These are phyloP conservation scores for Alternaria longipes DNA, from an alignment of 2,329 filamentous ascomycete species.

Conservation along the genomic window DNA sequence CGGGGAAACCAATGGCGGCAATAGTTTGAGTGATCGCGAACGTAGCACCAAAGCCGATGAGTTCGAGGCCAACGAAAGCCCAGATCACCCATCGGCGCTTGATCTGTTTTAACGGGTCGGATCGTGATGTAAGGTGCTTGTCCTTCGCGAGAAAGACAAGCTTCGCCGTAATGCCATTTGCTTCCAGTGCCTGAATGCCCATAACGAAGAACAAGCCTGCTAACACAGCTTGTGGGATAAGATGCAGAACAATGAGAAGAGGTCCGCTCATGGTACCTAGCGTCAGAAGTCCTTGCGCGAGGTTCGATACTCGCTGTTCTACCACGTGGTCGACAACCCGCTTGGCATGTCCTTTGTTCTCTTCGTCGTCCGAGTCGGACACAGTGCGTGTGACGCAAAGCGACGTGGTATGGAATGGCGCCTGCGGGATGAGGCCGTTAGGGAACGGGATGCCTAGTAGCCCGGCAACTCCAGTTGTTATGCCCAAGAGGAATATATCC, in stretches of 20 bases:
- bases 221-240: conserved; percentile 64
- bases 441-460: conserved; percentile 67
- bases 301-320: conserved; percentile 66
- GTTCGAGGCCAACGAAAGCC: conserved; percentile 62
- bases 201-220: conserved; percentile 68
- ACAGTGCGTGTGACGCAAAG: conserved; percentile 56
- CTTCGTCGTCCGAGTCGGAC: conserved; percentile 52
- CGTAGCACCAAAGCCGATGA: conserved; percentile 61
- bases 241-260: conserved; percentile 61
- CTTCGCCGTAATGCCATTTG: conserved; percentile 64
- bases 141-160: conserved; percentile 61
- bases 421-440: conserved; percentile 68
- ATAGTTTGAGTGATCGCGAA: conserved; percentile 69
- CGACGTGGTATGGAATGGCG: conserved; percentile 67
- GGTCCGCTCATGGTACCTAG: conserved; percentile 67
- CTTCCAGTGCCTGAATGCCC: conserved; percentile 61
- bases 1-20: conserved; percentile 67
- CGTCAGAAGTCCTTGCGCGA: conserved; percentile 63
- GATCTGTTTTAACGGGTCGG: conserved; percentile 59
- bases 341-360: conserved; percentile 54
- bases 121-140: conserved; percentile 57
- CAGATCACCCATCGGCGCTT: conserved; percentile 56
- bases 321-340: conserved; percentile 60
- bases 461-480: conserved; percentile 64
- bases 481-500: conserved; percentile 67